Conservation (phyloP, 805 yeast genomes). For the Saturnispora zaruensis region DNA sequence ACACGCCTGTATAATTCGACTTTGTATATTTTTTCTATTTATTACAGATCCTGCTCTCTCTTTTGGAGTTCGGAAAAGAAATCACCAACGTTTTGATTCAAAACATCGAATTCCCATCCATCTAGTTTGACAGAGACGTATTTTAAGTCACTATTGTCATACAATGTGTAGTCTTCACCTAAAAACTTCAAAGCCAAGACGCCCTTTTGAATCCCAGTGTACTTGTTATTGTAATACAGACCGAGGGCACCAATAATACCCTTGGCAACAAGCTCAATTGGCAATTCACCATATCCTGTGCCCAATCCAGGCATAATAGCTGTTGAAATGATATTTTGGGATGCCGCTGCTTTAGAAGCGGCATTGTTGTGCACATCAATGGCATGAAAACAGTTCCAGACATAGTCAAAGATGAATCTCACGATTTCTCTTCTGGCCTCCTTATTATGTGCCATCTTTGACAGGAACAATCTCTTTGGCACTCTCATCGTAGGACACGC, state of each 20-base stretch:
- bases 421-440: slow-evolving; percentile 2
- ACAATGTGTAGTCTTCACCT: slow-evolving; percentile 18
- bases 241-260: slow-evolving; percentile 31
- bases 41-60: neutral
- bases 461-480: slow-evolving; percentile 21
- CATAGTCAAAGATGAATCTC: slow-evolving; percentile 29
- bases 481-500: slow-evolving; percentile 36
- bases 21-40: neutral
- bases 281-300: slow-evolving; percentile 33
- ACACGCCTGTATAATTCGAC: neutral
- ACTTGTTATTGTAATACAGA: neutral
- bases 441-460: slow-evolving; percentile 7
- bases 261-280: slow-evolving; percentile 25
- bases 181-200: slow-evolving; percentile 20
- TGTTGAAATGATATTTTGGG: neutral
- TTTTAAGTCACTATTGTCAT: slow-evolving; percentile 7
- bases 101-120: neutral
- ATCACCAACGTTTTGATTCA: slow-evolving; percentile 8
- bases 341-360: slow-evolving; percentile 6
- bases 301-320: slow-evolving; percentile 31
- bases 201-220: slow-evolving; percentile 17
- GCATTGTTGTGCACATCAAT: slow-evolving; percentile 17
- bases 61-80: slow-evolving; percentile 2
- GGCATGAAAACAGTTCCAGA: slow-evolving; percentile 29
- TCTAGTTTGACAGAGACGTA: neutral